Conservation (phyloP, 306 rosid species). For the Malus sylvestris region DNA sequence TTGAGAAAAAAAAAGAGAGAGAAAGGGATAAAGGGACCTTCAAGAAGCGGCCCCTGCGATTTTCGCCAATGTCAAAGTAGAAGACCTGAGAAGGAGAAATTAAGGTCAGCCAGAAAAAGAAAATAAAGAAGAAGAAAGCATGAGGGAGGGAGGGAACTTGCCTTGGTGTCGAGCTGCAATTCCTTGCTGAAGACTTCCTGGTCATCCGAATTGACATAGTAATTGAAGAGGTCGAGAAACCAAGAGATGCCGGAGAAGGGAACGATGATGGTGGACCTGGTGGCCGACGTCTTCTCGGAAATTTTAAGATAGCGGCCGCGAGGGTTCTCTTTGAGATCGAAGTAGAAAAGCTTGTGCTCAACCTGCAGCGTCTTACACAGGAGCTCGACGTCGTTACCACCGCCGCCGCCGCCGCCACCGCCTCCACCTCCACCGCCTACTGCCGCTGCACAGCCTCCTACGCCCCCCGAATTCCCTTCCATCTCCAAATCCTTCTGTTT, state of each 20-base stretch:
- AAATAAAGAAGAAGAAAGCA: background rate
- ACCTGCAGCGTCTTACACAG: conserved; percentile 96
- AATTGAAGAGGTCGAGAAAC: conserved; percentile 98
- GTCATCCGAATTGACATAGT: conserved; percentile 86
- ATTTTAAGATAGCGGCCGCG: conserved; percentile 95
- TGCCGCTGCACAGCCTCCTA: conserved; percentile 10
- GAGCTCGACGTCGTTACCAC: conserved; percentile 76
- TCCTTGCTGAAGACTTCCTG: conserved; percentile 96
- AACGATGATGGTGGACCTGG: conserved; percentile 96
- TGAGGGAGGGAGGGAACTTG: background rate
- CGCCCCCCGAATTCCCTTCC: conserved; percentile 67
- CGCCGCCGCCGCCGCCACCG: conserved; percentile 9
- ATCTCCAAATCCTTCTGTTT: conserved; percentile 17
- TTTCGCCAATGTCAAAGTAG: conserved; percentile 98
- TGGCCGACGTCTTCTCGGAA: conserved; percentile 96
- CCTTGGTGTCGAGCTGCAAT: conserved; percentile 97
- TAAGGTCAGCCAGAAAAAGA: background rate
- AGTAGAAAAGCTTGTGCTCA: conserved; percentile 96
- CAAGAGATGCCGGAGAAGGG: conserved; percentile 95
- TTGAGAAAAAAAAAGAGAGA: too few relatives aligned
- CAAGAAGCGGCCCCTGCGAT: conserved; percentile 97
- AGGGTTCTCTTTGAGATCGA: conserved; percentile 99
- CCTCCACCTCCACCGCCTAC: conserved; percentile 16
- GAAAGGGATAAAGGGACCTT: conserved; percentile 42
- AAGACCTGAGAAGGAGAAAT: conserved; percentile 46